Conservation (phyloP, 371 early-diverging fungal genomes). For the Syncephalastrum sp. region DNA sequence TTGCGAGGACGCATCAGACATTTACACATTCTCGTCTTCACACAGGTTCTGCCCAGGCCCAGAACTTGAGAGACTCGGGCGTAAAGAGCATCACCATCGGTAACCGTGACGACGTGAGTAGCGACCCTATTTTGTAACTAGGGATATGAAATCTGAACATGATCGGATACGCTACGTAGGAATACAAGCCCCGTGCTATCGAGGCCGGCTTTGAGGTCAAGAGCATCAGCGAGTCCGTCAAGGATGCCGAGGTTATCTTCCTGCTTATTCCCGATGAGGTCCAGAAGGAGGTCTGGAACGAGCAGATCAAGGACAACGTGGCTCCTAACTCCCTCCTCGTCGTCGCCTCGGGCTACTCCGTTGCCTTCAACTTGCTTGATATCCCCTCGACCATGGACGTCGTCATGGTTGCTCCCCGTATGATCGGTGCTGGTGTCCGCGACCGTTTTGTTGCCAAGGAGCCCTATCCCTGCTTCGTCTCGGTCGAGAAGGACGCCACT, state of each 20-base stretch:
- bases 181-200: constrained; percentile 25
- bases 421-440: constrained; percentile 32
- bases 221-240: constrained; percentile 24
- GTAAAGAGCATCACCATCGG: constrained; percentile 26
- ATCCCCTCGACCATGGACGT: constrained; percentile 20
- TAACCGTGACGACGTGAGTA: constrained; percentile 24
- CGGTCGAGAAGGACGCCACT: constrained; percentile 18
- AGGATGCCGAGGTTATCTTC: constrained; percentile 22
- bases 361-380: constrained; percentile 25
- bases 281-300: constrained; percentile 27
- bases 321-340: constrained; percentile 18
- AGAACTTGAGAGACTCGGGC: constrained; percentile 27
- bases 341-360: constrained; percentile 27
- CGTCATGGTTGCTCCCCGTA: constrained; percentile 31
- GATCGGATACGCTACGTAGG: constrained; percentile 2
- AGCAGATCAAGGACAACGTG: constrained; percentile 23
- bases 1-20: neutral
- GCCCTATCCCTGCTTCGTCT: constrained; percentile 29
- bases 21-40: neutral
- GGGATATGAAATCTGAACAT: neutral
- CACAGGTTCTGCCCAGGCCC: constrained; percentile 23
- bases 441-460: constrained; percentile 28
- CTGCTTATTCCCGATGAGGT: constrained; percentile 30
- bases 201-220: constrained; percentile 16
- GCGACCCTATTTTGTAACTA: too few relatives aligned